Conservation (phyloP, 208 protist genomes). For the Trypanosoma melophagium region DNA sequence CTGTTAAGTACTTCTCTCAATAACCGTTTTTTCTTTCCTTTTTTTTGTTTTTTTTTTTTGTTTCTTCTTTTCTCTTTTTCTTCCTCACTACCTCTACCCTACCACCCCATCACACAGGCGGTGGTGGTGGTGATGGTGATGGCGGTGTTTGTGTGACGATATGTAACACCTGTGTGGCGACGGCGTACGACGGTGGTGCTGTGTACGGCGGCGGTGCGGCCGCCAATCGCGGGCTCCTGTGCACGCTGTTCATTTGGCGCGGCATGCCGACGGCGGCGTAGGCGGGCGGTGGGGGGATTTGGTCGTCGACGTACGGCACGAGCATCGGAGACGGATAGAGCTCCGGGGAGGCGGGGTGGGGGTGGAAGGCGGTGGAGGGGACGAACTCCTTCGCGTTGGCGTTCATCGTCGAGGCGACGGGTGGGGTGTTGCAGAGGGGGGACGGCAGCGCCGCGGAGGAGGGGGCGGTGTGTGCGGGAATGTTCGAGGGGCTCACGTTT, state of each 20-base stretch:
- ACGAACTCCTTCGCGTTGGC: conserved; percentile 80
- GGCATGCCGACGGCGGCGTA: conserved; percentile 21
- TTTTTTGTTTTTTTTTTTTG: neutral
- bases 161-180: neutral
- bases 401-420: conserved; percentile 59
- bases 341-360: conserved; percentile 48
- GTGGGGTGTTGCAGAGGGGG: conserved; percentile 10
- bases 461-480: neutral
- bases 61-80: neutral
- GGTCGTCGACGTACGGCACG: conserved; percentile 13
- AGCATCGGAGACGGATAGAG: conserved; percentile 31
- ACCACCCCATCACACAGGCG: neutral
- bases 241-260: neutral
- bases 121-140: conserved; percentile 21
- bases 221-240: conserved; percentile 2
- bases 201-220: conserved; percentile 42
- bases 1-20: too few relatives aligned
- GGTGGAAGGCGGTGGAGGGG: conserved; percentile 36
- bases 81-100: neutral
- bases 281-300: conserved; percentile 18
- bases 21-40: too few relatives aligned
- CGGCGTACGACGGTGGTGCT: conserved; percentile 28
- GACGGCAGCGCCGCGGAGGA: neutral
- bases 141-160: neutral
- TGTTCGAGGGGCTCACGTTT: too few relatives aligned